Evolutionary conservation across 139 green algal species (phyloP).

Genomic region (Micractinium conductrix): DNA sequence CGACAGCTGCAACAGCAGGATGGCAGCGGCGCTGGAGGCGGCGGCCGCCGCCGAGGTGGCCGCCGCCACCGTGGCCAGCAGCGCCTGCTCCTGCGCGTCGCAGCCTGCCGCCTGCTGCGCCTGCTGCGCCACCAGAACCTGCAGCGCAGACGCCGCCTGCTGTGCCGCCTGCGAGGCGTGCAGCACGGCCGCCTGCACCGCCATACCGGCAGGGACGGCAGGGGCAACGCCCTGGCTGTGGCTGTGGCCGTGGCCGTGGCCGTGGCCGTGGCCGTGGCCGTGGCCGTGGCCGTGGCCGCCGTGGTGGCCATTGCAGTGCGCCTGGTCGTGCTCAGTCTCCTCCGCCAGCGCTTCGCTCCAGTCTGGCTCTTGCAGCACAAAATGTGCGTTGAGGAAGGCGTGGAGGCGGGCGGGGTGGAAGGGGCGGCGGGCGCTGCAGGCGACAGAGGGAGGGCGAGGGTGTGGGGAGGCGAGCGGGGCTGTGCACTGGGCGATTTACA

Average conservation of each 20-base stretch:
- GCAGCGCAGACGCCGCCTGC: constrained; percentile 22
- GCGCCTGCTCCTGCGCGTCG: constrained; percentile 4
- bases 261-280: not conserved
- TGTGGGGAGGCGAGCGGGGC: no score
- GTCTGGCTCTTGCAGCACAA: constrained; percentile 43
- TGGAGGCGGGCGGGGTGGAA: constrained; percentile 85
- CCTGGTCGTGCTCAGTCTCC: not conserved
- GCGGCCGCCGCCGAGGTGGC: constrained; percentile 34
- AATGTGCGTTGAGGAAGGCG: constrained; percentile 56
- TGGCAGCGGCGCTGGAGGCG: not conserved
- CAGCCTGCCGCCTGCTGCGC: not conserved
- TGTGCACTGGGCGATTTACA: no score
- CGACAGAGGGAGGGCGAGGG: no score
- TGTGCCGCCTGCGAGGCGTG: constrained; percentile 14
- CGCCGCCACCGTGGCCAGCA: constrained; percentile 32
- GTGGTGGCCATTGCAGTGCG: not conserved
- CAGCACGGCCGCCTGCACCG: constrained; percentile 7
- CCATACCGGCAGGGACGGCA: no score
- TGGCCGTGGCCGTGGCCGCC: not conserved
- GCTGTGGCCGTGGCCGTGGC: not conserved
- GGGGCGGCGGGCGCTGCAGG: constrained; percentile 68
- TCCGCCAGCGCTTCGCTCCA: not conserved
- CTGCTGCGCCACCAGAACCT: constrained; percentile 32
- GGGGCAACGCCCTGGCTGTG: not conserved
- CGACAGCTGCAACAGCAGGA: constrained; percentile 35